Evolutionary conservation across 768 basidiomycete genomes (phyloP).

Genomic region (Amanita rimosa): DNA sequence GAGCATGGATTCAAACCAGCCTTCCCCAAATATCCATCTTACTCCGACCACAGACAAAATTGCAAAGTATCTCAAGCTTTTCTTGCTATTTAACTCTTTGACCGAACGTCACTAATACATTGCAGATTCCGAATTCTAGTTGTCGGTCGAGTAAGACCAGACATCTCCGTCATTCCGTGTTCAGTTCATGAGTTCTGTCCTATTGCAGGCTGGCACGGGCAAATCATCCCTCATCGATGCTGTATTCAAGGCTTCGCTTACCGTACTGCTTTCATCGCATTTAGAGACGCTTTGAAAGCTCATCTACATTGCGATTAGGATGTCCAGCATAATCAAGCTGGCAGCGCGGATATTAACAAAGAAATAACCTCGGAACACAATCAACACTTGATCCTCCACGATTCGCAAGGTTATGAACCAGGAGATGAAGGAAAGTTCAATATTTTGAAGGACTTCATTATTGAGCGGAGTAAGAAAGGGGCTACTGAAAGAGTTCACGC

Average conservation of each 20-base stretch:
- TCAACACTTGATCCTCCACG: constrained; percentile 18
- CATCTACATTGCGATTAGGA: constrained; percentile 8
- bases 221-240: constrained; percentile 19
- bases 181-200: neutral
- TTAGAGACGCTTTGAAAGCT: neutral
- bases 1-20: too few relatives aligned
- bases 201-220: constrained; percentile 16
- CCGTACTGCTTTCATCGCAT: neutral
- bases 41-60: too few relatives aligned
- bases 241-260: constrained; percentile 14
- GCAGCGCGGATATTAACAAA: constrained; percentile 13
- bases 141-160: constrained; percentile 12
- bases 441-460: constrained; percentile 1
- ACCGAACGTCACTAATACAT: too few relatives aligned
- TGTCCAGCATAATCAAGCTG: constrained; percentile 13
- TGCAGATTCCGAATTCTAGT: constrained; percentile 7
- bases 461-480: neutral
- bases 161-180: neutral
- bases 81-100: too few relatives aligned
- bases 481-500: neutral
- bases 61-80: too few relatives aligned
- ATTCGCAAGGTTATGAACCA: constrained; percentile 19
- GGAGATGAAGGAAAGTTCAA: constrained; percentile 12
- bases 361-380: constrained; percentile 14
- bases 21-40: too few relatives aligned